Percentiles rank a stretch among this genome's conserved stretches.
These are phyloP conservation scores for Xerophyta viscosa DNA, from an alignment of 106 monocot genomes.

Conservation along the genomic window DNA sequence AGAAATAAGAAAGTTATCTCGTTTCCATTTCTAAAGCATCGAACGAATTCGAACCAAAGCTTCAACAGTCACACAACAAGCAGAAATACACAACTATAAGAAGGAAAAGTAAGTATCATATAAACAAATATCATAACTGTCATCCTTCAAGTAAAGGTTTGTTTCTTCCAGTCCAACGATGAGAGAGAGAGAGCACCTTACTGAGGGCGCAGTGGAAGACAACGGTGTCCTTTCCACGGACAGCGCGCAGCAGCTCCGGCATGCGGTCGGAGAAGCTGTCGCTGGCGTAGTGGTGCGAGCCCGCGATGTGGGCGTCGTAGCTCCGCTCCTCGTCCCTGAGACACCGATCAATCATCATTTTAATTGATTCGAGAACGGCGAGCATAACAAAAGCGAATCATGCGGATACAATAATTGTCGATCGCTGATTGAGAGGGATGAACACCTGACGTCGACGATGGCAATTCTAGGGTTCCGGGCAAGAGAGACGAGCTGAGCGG, in stretches of 20 bases:
- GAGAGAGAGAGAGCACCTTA: conserved; percentile 35
- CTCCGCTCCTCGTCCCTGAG: conserved; percentile 92
- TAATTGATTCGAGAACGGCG: no score
- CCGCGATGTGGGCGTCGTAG: conserved; percentile 84
- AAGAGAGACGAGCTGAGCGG: conserved; percentile 47
- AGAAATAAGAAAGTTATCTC: no score
- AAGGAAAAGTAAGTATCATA: no score
- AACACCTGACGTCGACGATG: conserved; percentile 83
- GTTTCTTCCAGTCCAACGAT: no score
- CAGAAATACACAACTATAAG: no score
- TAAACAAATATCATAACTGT: no score
- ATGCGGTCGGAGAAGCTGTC: conserved; percentile 49
- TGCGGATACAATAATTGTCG: no score
- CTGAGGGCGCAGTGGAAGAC: conserved; percentile 99
- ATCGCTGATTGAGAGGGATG: neutral
- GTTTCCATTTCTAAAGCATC: no score
- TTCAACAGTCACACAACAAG: no score
- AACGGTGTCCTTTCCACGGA: conserved; percentile 69
- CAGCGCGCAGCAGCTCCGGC: conserved; percentile 47
- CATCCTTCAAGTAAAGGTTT: no score
- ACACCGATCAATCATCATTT: neutral
- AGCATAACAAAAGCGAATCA: no score
- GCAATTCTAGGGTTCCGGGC: conserved; percentile 42
- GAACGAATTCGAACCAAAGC: no score
- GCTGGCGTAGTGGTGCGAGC: conserved; percentile 80